These are phyloP conservation scores for Penicillium sp. DNA, from an alignment of 2,329 filamentous ascomycete species.

Conservation along the genomic window DNA sequence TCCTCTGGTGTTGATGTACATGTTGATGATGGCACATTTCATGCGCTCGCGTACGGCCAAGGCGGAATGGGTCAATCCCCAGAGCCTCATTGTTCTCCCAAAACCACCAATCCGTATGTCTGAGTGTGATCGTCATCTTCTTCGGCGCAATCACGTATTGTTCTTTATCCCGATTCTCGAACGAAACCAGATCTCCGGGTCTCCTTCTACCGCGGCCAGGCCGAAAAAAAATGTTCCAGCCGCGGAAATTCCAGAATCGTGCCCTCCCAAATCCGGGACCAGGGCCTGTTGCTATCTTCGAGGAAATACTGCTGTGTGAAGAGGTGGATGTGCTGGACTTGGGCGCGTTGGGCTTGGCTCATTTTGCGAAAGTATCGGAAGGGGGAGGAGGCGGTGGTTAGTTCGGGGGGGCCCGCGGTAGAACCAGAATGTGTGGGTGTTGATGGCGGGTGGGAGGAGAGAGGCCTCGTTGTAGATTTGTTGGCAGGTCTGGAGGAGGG, in stretches of 20 bases:
- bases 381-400: neutral
- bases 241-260: neutral
- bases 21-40: neutral
- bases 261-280: neutral
- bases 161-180: too few relatives aligned
- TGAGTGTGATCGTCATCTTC: neutral
- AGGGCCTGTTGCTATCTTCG: neutral
- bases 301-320: constrained; percentile 5
- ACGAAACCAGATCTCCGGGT: too few relatives aligned
- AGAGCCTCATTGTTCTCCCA: constrained; percentile 1
- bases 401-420: constrained; percentile 28
- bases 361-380: neutral
- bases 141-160: neutral
- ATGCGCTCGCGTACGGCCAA: neutral
- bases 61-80: neutral
- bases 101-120: constrained; percentile 7
- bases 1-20: too few relatives aligned
- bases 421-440: constrained; percentile 37
- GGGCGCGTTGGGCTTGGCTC: neutral
- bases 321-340: neutral
- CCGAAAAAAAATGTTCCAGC: too few relatives aligned
- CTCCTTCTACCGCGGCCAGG: too few relatives aligned
- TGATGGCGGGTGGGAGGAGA: constrained; percentile 37
- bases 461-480: constrained; percentile 45
- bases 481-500: constrained; percentile 45